These are phyloP conservation scores for Populus deltoides DNA, from an alignment of 345 rosid genomes.

Conservation along the genomic window DNA sequence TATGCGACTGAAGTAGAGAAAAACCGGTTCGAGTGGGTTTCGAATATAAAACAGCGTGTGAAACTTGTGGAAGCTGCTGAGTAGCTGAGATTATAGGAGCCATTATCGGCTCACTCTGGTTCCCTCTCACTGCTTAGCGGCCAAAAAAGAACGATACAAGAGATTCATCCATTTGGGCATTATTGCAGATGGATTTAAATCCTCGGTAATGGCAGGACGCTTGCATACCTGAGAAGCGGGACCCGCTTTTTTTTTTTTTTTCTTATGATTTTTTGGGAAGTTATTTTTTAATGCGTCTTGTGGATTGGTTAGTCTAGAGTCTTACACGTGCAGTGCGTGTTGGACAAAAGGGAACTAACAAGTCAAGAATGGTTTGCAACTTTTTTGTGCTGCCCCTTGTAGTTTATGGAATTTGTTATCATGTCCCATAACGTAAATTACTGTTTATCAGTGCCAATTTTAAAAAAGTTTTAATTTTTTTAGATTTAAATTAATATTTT, in stretches of 20 bases:
- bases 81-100: constrained; percentile 5
- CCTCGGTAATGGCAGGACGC: background rate
- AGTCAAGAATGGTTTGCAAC: background rate
- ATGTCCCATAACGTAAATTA: background rate
- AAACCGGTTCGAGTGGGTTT: background rate
- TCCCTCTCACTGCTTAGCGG: background rate
- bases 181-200: background rate
- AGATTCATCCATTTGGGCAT: background rate
- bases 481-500: no score
- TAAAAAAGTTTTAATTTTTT: no score
- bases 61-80: constrained; percentile 5
- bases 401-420: background rate
- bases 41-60: background rate
- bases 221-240: no score
- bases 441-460: no score
- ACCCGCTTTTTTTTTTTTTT: background rate
- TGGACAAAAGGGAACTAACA: background rate
- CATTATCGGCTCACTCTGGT: background rate
- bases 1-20: background rate
- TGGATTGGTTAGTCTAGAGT: background rate
- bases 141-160: background rate
- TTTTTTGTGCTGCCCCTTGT: background rate
- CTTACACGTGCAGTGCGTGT: background rate
- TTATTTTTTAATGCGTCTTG: background rate
- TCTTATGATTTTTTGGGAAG: no score